Conservation (phyloP, 2,329 filamentous ascomycete species). For the Aspergillus fructus region DNA sequence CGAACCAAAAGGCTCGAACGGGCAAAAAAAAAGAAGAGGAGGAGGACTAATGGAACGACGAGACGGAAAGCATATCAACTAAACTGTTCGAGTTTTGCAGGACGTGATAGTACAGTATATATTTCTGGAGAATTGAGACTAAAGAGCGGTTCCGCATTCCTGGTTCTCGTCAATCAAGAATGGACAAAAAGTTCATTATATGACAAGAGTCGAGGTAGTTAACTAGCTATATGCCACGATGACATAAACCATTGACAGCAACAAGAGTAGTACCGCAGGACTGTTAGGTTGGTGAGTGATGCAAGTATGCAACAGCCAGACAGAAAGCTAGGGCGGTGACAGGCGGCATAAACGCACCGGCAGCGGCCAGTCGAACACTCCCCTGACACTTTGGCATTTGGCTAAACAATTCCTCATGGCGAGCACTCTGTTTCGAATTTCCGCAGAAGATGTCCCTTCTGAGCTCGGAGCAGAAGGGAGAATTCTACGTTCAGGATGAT, state of each 20-base stretch:
- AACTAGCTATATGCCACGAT: too few species aligned
- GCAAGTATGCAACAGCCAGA: not conserved
- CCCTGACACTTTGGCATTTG: not conserved
- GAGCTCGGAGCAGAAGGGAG: conserved; percentile 3
- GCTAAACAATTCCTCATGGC: not conserved
- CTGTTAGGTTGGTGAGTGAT: not conserved
- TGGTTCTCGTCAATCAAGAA: too few species aligned
- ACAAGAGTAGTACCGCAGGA: not conserved
- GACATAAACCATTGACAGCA: not conserved
- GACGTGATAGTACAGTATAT: too few species aligned
- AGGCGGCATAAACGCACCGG: conserved; percentile 9
- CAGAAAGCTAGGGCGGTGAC: conserved; percentile 10
- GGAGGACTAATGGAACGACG: too few species aligned
- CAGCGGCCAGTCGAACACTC: not conserved
- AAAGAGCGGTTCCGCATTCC: too few species aligned
- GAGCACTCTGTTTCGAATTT: not conserved
- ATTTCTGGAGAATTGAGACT: too few species aligned
- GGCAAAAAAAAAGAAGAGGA: too few species aligned
- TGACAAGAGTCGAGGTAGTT: too few species aligned
- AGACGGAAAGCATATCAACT: too few species aligned
- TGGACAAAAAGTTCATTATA: too few species aligned
- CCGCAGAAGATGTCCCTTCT: conserved; percentile 15
- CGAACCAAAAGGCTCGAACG: too few species aligned
- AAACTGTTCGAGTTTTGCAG: too few species aligned
- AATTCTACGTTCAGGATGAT: conserved; percentile 6